A percentile compares a stretch with the other conserved stretches of the same genome.
phyloP scores from a whole-genome alignment of 306 rosid species.

The Lathyrus aphaca region DNA sequence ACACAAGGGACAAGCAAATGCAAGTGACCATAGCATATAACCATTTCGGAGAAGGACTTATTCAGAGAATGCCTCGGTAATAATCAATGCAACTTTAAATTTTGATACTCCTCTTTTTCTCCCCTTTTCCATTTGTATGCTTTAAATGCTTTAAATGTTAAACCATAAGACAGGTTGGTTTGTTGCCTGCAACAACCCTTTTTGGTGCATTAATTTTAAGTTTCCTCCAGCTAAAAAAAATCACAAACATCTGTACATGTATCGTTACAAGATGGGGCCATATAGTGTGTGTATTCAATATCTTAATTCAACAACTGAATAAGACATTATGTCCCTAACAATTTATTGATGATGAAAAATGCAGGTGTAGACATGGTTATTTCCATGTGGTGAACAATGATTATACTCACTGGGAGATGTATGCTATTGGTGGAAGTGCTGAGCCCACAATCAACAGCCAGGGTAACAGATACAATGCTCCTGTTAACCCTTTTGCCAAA shows the following conservation, averaged over 20 bases:
- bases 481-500: slow-evolving; percentile 79
- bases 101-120: slow-evolving; percentile 24
- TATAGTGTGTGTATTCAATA: slow-evolving; percentile 4
- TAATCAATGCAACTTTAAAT: slow-evolving; percentile 31
- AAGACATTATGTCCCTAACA: slow-evolving; percentile 26
- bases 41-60: slow-evolving; percentile 98
- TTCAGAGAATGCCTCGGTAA: slow-evolving; percentile 99
- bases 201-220: slow-evolving; percentile 39
- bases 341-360: slow-evolving; percentile 33
- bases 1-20: slow-evolving; percentile 89
- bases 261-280: slow-evolving; percentile 20
- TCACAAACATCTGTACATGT: slow-evolving; percentile 29
- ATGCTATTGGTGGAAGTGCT: slow-evolving; percentile 98
- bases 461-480: slow-evolving; percentile 96
- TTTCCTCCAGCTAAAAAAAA: slow-evolving; percentile 8
- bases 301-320: slow-evolving; percentile 33
- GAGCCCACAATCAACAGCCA: slow-evolving; percentile 96
- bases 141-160: slow-evolving; percentile 29
- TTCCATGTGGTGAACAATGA: slow-evolving; percentile 99
- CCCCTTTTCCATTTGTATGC: slow-evolving; percentile 1
- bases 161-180: slow-evolving; percentile 32
- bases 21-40: slow-evolving; percentile 98
- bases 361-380: slow-evolving; percentile 96
- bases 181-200: slow-evolving; percentile 28
- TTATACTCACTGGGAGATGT: slow-evolving; percentile 99